A percentile compares a stretch with the other conserved stretches of the same genome.
Evolutionary conservation across 78 protist genomes (phyloP).

Genomic region (slime mould (Dictyostelium discoideum)): DNA sequence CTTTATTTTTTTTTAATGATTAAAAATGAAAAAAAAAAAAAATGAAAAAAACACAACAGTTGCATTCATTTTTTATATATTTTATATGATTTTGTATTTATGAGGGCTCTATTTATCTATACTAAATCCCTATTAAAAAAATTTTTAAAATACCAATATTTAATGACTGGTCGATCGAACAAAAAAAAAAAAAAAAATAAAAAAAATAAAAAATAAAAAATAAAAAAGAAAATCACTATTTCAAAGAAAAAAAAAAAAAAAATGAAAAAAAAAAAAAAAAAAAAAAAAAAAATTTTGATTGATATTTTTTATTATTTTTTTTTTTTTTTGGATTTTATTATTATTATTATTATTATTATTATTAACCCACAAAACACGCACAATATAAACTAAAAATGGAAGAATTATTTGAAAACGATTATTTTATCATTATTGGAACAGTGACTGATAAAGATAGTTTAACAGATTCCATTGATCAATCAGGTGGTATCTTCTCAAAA

Average conservation of each 20-base stretch:
- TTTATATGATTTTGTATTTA: too few species aligned
- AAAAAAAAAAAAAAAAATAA: background rate
- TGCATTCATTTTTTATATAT: too few species aligned
- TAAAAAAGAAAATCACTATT: background rate
- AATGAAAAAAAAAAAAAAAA: background rate
- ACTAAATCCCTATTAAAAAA: too few species aligned
- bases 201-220: background rate
- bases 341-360: background rate
- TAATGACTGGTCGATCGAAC: too few species aligned
- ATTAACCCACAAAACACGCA: too few species aligned
- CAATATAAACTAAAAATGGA: background rate
- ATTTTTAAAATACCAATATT: too few species aligned
- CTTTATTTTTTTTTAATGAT: too few species aligned
- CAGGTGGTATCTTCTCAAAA: slow-evolving; percentile 15
- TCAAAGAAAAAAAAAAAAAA: background rate
- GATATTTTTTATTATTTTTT: background rate
- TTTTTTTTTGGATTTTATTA: background rate
- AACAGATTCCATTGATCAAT: slow-evolving; percentile 8
- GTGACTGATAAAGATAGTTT: background rate
- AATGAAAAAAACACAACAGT: too few species aligned
- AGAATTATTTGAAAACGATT: slow-evolving; percentile 14
- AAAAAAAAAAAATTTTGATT: background rate
- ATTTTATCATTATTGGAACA: slow-evolving; percentile 11
- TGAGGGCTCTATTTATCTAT: too few species aligned
- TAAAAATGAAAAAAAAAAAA: too few species aligned